Evolutionary conservation across 1,284 basidiomycete genomes (phyloP).

Genomic region (Austroboletus novae-zelandiae): DNA sequence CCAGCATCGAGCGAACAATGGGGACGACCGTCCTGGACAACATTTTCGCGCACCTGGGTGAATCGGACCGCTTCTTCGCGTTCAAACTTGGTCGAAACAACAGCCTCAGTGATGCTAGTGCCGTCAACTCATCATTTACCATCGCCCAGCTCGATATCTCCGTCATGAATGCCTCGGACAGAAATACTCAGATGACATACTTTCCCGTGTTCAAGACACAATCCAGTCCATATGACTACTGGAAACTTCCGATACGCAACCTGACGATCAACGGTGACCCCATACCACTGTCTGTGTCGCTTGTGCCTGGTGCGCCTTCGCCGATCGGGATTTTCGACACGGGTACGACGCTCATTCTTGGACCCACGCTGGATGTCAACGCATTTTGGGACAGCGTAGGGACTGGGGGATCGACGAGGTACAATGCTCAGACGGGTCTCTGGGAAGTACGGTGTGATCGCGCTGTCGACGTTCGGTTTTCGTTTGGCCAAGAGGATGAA

Average conservation of each 20-base stretch:
- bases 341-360: conserved; percentile 57
- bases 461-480: conserved; percentile 44
- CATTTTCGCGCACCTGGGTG: conserved; percentile 43
- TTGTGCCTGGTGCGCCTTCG: conserved; percentile 40
- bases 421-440: conserved; percentile 35
- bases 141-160: conserved; percentile 47
- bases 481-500: conserved; percentile 41
- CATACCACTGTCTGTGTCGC: conserved; percentile 44
- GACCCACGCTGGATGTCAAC: conserved; percentile 49
- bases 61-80: conserved; percentile 47
- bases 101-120: conserved; percentile 17
- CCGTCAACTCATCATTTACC: conserved; percentile 46
- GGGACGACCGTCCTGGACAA: conserved; percentile 51
- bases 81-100: conserved; percentile 45
- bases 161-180: conserved; percentile 33
- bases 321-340: conserved; percentile 57
- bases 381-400: conserved; percentile 50
- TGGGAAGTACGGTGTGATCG: conserved; percentile 56
- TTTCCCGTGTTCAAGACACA: conserved; percentile 43
- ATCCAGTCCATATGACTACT: conserved; percentile 47
- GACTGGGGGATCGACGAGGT: conserved; percentile 36
- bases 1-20: conserved; percentile 43
- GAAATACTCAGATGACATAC: conserved; percentile 36
- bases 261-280: conserved; percentile 44
- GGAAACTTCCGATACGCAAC: conserved; percentile 51